These are phyloP conservation scores for Microdochium nivale DNA, from an alignment of 2,329 filamentous ascomycete genomes.

Conservation along the genomic window DNA sequence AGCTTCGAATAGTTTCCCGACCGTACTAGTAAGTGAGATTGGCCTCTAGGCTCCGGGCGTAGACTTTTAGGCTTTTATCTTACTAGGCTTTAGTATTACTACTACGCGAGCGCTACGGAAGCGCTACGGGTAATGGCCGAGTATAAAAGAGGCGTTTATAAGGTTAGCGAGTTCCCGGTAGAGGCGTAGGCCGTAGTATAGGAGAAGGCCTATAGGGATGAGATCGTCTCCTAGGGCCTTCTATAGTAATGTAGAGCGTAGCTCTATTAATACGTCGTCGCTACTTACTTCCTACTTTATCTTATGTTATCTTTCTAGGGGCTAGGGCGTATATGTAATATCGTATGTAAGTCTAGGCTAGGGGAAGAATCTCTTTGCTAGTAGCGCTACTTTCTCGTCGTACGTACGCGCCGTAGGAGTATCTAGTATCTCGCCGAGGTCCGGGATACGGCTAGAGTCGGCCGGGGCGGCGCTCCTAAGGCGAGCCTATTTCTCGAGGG, in stretches of 20 bases:
- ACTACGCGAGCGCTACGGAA: neutral
- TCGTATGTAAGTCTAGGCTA: neutral
- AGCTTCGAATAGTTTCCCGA: neutral
- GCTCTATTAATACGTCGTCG: neutral
- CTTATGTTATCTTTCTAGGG: neutral
- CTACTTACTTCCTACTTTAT: neutral
- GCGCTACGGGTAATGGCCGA: neutral
- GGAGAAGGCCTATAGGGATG: neutral
- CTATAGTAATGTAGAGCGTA: neutral
- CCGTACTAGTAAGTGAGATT: neutral
- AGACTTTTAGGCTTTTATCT: neutral
- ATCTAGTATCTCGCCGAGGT: neutral
- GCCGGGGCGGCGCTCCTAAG: neutral
- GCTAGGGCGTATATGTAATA: too few species aligned
- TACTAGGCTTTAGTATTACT: neutral
- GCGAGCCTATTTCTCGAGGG: neutral
- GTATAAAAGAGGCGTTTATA: neutral
- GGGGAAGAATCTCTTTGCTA: neutral
- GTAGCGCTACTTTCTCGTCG: neutral
- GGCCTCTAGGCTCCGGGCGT: neutral
- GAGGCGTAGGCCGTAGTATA: neutral
- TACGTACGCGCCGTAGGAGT: neutral
- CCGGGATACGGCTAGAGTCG: neutral
- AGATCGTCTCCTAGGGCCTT: neutral
- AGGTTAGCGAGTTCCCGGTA: neutral